These are phyloP conservation scores for Apiotrichum veenhuisii DNA, from an alignment of 1,284 basidiomycete species.

Conservation along the genomic window DNA sequence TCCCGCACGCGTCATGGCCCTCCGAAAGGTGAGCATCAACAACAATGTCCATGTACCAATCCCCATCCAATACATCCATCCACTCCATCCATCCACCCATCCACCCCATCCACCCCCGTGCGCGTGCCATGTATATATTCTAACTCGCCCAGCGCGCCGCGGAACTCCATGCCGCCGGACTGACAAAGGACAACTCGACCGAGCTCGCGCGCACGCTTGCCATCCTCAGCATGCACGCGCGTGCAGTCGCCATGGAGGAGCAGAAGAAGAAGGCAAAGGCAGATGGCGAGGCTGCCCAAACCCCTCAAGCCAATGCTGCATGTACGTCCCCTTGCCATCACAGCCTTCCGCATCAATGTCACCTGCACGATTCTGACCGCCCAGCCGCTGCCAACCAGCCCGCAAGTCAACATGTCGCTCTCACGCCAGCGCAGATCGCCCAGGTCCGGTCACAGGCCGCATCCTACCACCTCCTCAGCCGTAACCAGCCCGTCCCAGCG, in stretches of 20 bases:
- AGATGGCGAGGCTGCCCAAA: slow-evolving; percentile 6
- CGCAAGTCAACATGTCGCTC: slow-evolving; percentile 47
- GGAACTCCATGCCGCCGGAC: slow-evolving; percentile 39
- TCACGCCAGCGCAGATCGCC: slow-evolving; percentile 77
- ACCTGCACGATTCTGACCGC: not conserved
- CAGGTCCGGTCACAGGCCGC: slow-evolving; percentile 83
- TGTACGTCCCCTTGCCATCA: not conserved
- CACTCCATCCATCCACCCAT: not conserved
- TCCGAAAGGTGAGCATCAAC: slow-evolving; percentile 33
- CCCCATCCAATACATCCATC: not conserved
- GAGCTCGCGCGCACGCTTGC: slow-evolving; percentile 35
- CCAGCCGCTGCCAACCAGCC: slow-evolving; percentile 17
- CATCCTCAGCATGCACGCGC: slow-evolving; percentile 37
- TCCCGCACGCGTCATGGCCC: slow-evolving; percentile 19
- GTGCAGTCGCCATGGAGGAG: slow-evolving; percentile 33
- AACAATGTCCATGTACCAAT: not conserved
- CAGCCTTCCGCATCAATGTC: not conserved
- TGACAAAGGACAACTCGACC: slow-evolving; percentile 37
- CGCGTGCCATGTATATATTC: too few relatives aligned
- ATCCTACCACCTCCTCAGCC: slow-evolving; percentile 78
- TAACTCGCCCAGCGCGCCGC: slow-evolving; percentile 28
- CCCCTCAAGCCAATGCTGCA: slow-evolving; percentile 11
- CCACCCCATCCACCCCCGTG: not conserved
- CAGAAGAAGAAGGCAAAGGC: slow-evolving; percentile 17
- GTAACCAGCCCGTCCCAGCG: slow-evolving; percentile 75